Conservation (phyloP, 257 asterid genomes). For the Solanum chiquidenum region DNA sequence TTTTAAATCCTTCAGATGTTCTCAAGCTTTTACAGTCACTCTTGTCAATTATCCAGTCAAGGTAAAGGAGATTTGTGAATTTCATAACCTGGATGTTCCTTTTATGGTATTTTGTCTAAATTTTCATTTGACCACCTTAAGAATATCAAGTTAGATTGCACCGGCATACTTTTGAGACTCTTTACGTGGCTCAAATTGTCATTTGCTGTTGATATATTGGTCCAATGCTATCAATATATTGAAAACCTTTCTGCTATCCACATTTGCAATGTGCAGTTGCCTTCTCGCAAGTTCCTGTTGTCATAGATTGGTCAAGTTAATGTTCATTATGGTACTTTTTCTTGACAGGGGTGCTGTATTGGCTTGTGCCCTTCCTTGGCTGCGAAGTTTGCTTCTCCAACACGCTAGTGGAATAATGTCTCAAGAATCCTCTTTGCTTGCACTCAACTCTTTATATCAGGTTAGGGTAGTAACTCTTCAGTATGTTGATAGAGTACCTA, state of each 20-base stretch:
- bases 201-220: not conserved
- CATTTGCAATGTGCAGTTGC: not conserved
- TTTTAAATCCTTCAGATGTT: slow-evolving; percentile 75
- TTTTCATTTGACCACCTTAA: not conserved
- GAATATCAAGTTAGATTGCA: not conserved
- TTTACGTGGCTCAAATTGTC: not conserved
- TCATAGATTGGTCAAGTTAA: not conserved
- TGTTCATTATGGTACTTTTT: not conserved
- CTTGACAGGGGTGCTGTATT: slow-evolving; percentile 76
- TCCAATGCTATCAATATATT: not conserved
- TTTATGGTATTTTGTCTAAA: not conserved
- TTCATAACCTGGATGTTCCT: not conserved
- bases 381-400: slow-evolving; percentile 67
- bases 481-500: not conserved
- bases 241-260: not conserved
- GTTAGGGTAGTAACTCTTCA: slow-evolving; percentile 18
- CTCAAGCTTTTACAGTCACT: slow-evolving; percentile 71
- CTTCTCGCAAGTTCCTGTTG: not conserved
- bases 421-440: slow-evolving; percentile 75
- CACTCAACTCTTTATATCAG: slow-evolving; percentile 80
- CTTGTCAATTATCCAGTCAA: slow-evolving; percentile 50
- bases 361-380: slow-evolving; percentile 96
- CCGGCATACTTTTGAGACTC: not conserved
- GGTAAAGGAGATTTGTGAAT: slow-evolving; percentile 25
- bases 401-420: slow-evolving; percentile 83